phyloP scores from a whole-genome alignment of 106 monocot genomes.

The Narthecium ossifragum region DNA sequence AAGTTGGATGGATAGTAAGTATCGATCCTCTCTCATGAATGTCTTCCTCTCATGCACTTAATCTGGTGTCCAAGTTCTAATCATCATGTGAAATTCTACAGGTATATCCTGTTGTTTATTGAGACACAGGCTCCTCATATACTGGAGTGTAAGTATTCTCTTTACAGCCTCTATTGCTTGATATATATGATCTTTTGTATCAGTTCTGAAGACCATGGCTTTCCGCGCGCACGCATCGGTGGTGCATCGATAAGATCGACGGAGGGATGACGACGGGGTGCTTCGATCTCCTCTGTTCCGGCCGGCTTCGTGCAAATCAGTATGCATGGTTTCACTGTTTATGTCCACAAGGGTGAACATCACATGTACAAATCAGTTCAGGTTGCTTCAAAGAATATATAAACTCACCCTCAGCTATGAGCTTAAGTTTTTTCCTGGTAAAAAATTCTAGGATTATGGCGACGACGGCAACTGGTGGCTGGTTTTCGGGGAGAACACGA shows the following conservation, averaged over 20 bases:
- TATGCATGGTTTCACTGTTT: neutral
- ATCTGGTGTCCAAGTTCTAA: no score
- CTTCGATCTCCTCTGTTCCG: constrained; percentile 29
- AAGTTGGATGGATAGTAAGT: constrained; percentile 34
- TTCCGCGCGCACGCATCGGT: no score
- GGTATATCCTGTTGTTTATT: constrained; percentile 25
- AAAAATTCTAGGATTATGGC: constrained; percentile 5
- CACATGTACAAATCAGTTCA: no score
- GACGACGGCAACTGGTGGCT: constrained; percentile 23
- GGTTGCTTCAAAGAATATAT: no score
- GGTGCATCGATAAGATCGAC: neutral
- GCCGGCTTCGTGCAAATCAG: constrained; percentile 23
- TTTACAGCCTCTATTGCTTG: neutral
- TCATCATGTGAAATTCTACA: neutral
- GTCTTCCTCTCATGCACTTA: neutral
- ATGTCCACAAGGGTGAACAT: neutral
- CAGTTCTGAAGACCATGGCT: no score
- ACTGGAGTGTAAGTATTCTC: constrained; percentile 25
- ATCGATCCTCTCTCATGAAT: neutral
- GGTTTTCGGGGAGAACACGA: neutral
- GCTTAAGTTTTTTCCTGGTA: neutral
- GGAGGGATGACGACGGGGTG: constrained; percentile 19
- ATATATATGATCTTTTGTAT: neutral
- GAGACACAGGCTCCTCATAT: constrained; percentile 24
- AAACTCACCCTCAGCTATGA: no score